Conservation (phyloP, 2,329 filamentous ascomycete species). For the Cordyceps fumosorosea region DNA sequence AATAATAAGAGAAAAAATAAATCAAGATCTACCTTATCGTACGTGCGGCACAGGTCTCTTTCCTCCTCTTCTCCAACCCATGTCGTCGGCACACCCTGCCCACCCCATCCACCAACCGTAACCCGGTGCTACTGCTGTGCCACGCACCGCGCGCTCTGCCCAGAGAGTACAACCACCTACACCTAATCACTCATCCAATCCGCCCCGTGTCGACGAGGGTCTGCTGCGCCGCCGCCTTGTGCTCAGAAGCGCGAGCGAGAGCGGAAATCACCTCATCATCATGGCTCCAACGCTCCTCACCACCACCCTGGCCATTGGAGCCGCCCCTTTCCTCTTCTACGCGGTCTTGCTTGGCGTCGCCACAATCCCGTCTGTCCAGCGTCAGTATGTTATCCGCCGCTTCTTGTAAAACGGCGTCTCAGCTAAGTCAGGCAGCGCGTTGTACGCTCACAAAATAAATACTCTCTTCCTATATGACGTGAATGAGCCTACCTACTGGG, state of each 20-base stretch:
- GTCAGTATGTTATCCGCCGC: slow-evolving; percentile 54
- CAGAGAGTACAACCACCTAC: too few species aligned
- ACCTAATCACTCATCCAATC: too few species aligned
- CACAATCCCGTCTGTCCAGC: slow-evolving; percentile 65
- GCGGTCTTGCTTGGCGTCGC: slow-evolving; percentile 57
- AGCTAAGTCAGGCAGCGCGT: slow-evolving; percentile 44
- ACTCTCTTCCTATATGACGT: slow-evolving; percentile 66
- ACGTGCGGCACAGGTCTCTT: neutral
- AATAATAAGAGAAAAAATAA: too few species aligned
- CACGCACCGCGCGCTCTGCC: too few species aligned
- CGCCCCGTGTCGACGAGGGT: too few species aligned
- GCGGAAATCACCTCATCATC: neutral
- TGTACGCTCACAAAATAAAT: slow-evolving; percentile 80
- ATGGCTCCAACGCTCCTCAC: neutral
- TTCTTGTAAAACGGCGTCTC: neutral
- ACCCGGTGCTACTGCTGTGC: too few species aligned
- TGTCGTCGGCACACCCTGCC: neutral
- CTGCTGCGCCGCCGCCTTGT: neutral
- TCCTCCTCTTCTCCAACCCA: neutral
- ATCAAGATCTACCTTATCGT: neutral
- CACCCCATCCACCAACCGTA: neutral
- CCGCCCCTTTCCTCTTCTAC: slow-evolving; percentile 58
- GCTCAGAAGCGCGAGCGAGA: neutral
- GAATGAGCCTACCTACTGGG: slow-evolving; percentile 72
- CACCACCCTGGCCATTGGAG: slow-evolving; percentile 46